Evolutionary conservation across 305 asterid species (phyloP).

Genomic region (Rubia peregrina): DNA sequence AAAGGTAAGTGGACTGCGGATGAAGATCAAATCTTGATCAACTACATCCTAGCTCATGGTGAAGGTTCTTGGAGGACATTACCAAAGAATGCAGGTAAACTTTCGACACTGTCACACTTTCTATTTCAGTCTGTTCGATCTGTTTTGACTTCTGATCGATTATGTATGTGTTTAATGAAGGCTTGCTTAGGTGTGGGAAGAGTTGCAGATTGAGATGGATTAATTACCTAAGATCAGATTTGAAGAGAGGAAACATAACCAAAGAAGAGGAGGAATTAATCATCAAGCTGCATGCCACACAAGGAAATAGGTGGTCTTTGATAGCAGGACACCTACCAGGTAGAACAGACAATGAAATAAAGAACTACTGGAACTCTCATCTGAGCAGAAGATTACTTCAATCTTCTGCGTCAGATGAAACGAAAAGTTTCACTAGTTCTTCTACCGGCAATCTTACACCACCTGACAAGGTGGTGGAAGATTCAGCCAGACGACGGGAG

Average conservation of each 20-base stretch:
- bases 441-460: constrained; percentile 6
- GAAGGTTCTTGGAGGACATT: constrained; percentile 90
- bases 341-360: constrained; percentile 91
- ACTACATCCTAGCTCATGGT: constrained; percentile 54
- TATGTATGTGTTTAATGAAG: constrained; percentile 19
- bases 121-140: background rate
- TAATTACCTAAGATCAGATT: constrained; percentile 66
- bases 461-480: constrained; percentile 1
- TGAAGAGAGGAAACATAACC: constrained; percentile 77
- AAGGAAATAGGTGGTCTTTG: constrained; percentile 86
- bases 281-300: constrained; percentile 56
- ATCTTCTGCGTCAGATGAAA: constrained; percentile 19
- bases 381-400: constrained; percentile 49
- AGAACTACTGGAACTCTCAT: constrained; percentile 83
- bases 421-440: background rate
- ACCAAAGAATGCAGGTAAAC: constrained; percentile 79
- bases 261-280: constrained; percentile 51
- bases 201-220: constrained; percentile 87
- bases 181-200: constrained; percentile 79
- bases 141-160: background rate
- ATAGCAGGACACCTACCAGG: constrained; percentile 72
- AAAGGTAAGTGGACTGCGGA: constrained; percentile 86
- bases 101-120: background rate
- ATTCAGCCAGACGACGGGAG: constrained; percentile 11
- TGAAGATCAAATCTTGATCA: constrained; percentile 58